These are phyloP conservation scores for Cryptosporidium ubiquitum DNA, from an alignment of 169 alveolate species.

Conservation along the genomic window DNA sequence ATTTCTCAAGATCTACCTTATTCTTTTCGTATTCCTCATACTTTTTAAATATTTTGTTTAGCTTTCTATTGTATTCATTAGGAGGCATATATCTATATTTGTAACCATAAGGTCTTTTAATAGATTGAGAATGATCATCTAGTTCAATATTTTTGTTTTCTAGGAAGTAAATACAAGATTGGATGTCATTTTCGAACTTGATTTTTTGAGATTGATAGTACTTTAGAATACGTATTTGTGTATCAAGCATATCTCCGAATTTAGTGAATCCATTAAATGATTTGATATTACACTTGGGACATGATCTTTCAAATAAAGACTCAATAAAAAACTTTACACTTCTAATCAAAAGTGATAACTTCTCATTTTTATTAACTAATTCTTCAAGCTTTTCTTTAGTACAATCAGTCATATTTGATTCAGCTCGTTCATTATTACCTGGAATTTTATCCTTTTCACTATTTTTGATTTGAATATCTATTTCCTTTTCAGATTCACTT, in stretches of 20 bases:
- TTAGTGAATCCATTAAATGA: slow-evolving; percentile 29
- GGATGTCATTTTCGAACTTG: neutral
- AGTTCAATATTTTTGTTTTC: slow-evolving; percentile 25
- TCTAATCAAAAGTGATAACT: neutral
- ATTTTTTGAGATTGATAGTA: slow-evolving; percentile 1
- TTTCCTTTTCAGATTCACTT: neutral
- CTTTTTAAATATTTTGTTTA: slow-evolving; percentile 7
- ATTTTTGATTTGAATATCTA: neutral
- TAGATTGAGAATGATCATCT: neutral
- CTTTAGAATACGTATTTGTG: slow-evolving; percentile 17
- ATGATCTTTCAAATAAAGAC: slow-evolving; percentile 33
- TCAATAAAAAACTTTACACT: slow-evolving; percentile 37
- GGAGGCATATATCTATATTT: neutral
- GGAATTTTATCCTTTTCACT: neutral
- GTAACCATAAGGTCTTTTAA: neutral
- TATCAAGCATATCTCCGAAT: slow-evolving; percentile 27
- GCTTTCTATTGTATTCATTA: neutral
- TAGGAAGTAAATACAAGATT: neutral
- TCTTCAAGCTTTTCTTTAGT: neutral
- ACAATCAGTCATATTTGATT: neutral
- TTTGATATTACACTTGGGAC: slow-evolving; percentile 5
- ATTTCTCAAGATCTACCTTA: slow-evolving; percentile 3
- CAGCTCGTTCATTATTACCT: neutral
- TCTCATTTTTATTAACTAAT: neutral
- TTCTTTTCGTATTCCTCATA: slow-evolving; percentile 8